Conservation (phyloP, 495 filamentous ascomycete genomes). For the Aspergillus ostianus region DNA sequence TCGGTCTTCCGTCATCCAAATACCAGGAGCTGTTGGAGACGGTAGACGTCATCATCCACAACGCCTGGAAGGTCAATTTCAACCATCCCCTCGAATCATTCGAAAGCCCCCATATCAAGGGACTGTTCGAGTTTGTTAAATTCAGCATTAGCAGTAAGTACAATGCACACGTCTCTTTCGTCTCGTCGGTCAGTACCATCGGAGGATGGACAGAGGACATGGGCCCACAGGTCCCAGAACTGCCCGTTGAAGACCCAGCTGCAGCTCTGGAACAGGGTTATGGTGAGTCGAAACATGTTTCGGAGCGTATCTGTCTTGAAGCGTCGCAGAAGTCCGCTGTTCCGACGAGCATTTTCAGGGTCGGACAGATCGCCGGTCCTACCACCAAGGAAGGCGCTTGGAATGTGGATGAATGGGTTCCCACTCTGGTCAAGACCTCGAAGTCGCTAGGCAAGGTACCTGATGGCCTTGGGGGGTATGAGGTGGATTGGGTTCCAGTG, state of each 20-base stretch:
- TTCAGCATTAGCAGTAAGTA: constrained; percentile 41
- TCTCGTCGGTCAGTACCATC: constrained; percentile 52
- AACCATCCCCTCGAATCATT: constrained; percentile 55
- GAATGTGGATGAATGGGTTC: constrained; percentile 39
- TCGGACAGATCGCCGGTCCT: constrained; percentile 60
- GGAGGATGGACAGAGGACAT: constrained; percentile 28
- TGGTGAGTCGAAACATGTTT: constrained; percentile 53
- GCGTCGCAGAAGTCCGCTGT: constrained; percentile 38
- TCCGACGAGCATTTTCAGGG: constrained; percentile 45
- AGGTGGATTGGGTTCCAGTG: constrained; percentile 19
- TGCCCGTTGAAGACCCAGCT: constrained; percentile 38
- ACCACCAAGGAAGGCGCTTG: constrained; percentile 25
- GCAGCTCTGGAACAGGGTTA: constrained; percentile 44
- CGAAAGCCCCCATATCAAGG: constrained; percentile 49
- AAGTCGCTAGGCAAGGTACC: constrained; percentile 17
- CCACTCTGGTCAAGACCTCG: constrained; percentile 28
- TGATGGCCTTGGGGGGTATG: constrained; percentile 2
- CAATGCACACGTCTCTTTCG: constrained; percentile 50
- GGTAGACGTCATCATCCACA: constrained; percentile 56
- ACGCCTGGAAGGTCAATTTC: constrained; percentile 65
- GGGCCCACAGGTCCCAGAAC: constrained; percentile 42
- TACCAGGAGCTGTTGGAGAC: constrained; percentile 38
- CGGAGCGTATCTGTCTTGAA: constrained; percentile 48
- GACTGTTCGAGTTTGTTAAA: constrained; percentile 48
- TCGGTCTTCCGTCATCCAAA: constrained; percentile 39